Conservation (phyloP, 1,284 basidiomycete species). For the Ganoderma boninense region DNA sequence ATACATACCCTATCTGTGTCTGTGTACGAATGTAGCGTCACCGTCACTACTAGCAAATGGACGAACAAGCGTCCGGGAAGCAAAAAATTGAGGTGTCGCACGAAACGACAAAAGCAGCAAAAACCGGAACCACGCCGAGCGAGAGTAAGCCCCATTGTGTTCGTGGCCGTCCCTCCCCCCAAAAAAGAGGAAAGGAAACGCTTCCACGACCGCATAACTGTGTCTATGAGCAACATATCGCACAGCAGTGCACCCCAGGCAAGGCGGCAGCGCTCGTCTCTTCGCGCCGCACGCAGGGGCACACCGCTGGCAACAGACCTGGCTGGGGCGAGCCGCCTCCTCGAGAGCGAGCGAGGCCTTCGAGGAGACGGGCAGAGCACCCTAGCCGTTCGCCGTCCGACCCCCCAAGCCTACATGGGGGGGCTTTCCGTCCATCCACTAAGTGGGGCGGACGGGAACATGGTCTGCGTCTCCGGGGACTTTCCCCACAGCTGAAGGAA, state of each 20-base stretch:
- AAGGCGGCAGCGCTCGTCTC: slow-evolving; percentile 71
- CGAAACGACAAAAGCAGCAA: slow-evolving; percentile 35
- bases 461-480: slow-evolving; percentile 86
- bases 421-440: slow-evolving; percentile 75
- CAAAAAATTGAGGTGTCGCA: slow-evolving; percentile 57
- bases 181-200: slow-evolving; percentile 15
- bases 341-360: slow-evolving; percentile 28
- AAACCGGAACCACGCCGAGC: slow-evolving; percentile 46
- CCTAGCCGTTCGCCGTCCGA: slow-evolving; percentile 58
- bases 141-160: slow-evolving; percentile 93
- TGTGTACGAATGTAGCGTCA: too few species aligned
- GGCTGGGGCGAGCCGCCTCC: slow-evolving; percentile 52
- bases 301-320: slow-evolving; percentile 59
- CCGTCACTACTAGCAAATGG: neutral
- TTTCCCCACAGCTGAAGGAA: slow-evolving; percentile 82
- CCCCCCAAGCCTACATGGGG: slow-evolving; percentile 61
- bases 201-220: slow-evolving; percentile 86
- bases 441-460: slow-evolving; percentile 50
- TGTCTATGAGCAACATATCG: slow-evolving; percentile 81
- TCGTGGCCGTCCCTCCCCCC: slow-evolving; percentile 50
- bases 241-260: slow-evolving; percentile 43
- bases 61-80: slow-evolving; percentile 45
- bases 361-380: slow-evolving; percentile 32
- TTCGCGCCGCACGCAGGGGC: slow-evolving; percentile 60
- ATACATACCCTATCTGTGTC: neutral